Evolutionary conservation across 2,329 filamentous ascomycete species (phyloP).

Genomic region (Ophiostoma australiae): DNA sequence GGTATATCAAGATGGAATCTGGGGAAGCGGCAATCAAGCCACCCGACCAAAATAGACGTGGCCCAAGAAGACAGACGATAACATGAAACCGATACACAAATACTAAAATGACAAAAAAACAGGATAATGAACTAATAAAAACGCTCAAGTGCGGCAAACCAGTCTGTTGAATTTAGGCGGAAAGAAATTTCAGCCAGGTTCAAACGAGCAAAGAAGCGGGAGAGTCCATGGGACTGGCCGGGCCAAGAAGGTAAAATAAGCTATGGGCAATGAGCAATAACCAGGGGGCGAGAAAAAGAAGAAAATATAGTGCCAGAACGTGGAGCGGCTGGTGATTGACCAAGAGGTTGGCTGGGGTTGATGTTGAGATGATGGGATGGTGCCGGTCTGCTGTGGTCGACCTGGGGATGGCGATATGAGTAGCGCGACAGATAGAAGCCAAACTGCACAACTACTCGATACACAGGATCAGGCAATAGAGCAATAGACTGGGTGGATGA

Average conservation of each 20-base stretch:
- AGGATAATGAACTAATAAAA: not conserved
- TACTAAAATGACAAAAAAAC: not conserved
- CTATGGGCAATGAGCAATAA: not conserved
- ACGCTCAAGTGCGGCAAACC: not conserved
- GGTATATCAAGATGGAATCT: not conserved
- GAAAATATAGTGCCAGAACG: not conserved
- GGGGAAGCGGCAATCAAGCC: not conserved
- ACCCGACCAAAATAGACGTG: not conserved
- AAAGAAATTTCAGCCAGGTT: not conserved
- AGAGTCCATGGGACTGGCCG: constrained; percentile 15
- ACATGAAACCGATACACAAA: not conserved
- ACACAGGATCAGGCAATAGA: not conserved
- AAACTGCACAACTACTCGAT: not conserved
- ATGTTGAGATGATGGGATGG: not conserved
- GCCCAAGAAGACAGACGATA: not conserved
- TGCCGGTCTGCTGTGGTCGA: not conserved
- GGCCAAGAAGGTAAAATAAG: not conserved
- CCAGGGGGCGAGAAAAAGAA: not conserved
- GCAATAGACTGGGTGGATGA: not conserved
- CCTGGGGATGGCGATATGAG: constrained; percentile 5
- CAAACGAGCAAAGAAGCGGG: constrained; percentile 13
- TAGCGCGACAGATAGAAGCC: not conserved
- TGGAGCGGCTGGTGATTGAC: not conserved
- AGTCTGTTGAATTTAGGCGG: constrained; percentile 3
- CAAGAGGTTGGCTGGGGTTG: not conserved